Evolutionary conservation across 768 basidiomycete genomes (phyloP).

Genomic region (Suillus occidentalis): DNA sequence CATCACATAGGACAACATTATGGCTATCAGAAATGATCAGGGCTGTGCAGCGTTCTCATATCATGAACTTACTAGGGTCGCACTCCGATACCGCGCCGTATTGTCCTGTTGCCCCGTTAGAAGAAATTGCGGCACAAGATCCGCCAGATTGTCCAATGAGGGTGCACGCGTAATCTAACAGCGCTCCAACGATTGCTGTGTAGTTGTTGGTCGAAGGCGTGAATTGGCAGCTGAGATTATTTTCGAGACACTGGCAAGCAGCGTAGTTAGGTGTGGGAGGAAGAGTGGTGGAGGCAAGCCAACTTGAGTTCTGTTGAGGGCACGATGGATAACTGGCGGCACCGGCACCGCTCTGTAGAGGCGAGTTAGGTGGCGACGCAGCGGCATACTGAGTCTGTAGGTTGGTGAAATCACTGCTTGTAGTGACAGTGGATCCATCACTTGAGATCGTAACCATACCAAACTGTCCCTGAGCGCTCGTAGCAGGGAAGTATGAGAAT

Average conservation of each 20-base stretch:
- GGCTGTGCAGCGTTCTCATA: background rate
- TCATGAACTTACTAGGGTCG: slow-evolving; percentile 62
- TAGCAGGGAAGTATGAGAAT: slow-evolving; percentile 86
- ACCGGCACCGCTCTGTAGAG: slow-evolving; percentile 56
- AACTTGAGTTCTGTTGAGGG: slow-evolving; percentile 56
- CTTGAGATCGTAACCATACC: slow-evolving; percentile 80
- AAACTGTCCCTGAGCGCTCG: slow-evolving; percentile 70
- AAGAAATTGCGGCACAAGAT: slow-evolving; percentile 68
- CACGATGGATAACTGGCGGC: slow-evolving; percentile 54
- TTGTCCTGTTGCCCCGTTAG: slow-evolving; percentile 67
- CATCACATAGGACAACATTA: slow-evolving; percentile 84
- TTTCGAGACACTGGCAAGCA: slow-evolving; percentile 77
- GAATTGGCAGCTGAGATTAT: slow-evolving; percentile 71
- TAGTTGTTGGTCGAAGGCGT: slow-evolving; percentile 63
- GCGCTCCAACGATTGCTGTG: slow-evolving; percentile 54
- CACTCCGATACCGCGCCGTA: slow-evolving; percentile 81
- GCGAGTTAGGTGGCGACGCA: slow-evolving; percentile 62
- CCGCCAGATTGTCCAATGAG: slow-evolving; percentile 61
- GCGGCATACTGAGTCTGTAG: slow-evolving; percentile 61
- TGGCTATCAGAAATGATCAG: slow-evolving; percentile 41
- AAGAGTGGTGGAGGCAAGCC: slow-evolving; percentile 65
- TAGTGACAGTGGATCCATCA: slow-evolving; percentile 65
- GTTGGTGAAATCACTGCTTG: slow-evolving; percentile 64
- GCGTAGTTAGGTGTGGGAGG: slow-evolving; percentile 83
- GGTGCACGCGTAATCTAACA: slow-evolving; percentile 67